These are phyloP conservation scores for Sclerotinia trifoliorum DNA, from an alignment of 2,329 filamentous ascomycete species.

Conservation along the genomic window DNA sequence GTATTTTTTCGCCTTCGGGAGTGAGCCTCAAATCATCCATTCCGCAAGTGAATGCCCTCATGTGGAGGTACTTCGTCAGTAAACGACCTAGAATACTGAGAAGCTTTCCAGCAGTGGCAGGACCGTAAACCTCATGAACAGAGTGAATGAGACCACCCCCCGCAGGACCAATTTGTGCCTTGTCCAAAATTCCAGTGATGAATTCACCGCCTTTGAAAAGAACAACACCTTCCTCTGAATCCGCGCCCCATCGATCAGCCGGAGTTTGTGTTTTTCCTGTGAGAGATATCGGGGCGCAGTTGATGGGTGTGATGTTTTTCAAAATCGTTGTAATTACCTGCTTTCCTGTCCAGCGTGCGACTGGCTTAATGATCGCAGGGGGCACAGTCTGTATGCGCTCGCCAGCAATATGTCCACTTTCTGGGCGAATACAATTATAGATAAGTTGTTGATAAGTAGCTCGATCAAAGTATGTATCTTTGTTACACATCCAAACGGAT, in stretches of 20 bases:
- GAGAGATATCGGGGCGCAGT: slow-evolving; percentile 75
- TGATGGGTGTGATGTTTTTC: slow-evolving; percentile 81
- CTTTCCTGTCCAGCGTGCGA: slow-evolving; percentile 88
- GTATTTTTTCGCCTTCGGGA: slow-evolving; percentile 68
- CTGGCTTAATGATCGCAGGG: slow-evolving; percentile 80
- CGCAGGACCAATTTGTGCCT: slow-evolving; percentile 87
- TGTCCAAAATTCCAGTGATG: slow-evolving; percentile 88
- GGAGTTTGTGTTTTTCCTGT: slow-evolving; percentile 76
- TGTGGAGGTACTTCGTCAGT: slow-evolving; percentile 84
- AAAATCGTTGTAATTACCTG: slow-evolving; percentile 91
- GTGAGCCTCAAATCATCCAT: slow-evolving; percentile 94
- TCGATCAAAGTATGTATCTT: slow-evolving; percentile 85
- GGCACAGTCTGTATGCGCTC: slow-evolving; percentile 78
- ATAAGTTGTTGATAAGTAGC: slow-evolving; percentile 92
- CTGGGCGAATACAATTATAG: slow-evolving; percentile 84
- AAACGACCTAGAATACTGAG: slow-evolving; percentile 87
- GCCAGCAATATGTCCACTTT: slow-evolving; percentile 81
- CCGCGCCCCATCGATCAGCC: slow-evolving; percentile 72
- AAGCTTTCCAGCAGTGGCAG: slow-evolving; percentile 79
- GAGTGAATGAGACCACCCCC: slow-evolving; percentile 87
- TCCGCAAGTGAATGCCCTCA: slow-evolving; percentile 94
- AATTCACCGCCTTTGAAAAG: slow-evolving; percentile 85
- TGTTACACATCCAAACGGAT: slow-evolving; percentile 83
- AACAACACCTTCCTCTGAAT: slow-evolving; percentile 77
- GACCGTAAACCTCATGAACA: slow-evolving; percentile 90